Percentiles rank a stretch among this genome's conserved stretches.
These are phyloP conservation scores for Clarireedia paspali DNA, from an alignment of 2,329 filamentous ascomycete genomes.

Conservation along the genomic window DNA sequence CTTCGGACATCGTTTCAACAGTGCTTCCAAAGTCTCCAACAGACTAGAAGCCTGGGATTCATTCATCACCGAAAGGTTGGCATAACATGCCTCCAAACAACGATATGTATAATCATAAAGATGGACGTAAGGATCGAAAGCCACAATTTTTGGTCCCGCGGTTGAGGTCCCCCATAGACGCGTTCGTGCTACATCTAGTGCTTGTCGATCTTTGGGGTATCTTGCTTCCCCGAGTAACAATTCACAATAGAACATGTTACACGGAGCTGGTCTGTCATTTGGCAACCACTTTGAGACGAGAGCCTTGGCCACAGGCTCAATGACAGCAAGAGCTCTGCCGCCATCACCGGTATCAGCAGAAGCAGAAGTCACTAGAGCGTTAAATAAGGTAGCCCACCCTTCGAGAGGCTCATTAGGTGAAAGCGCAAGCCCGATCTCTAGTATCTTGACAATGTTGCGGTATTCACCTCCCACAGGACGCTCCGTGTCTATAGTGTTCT, in stretches of 20 bases:
- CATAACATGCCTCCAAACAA: constrained; percentile 45
- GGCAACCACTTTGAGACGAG: constrained; percentile 34
- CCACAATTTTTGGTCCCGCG: constrained; percentile 33
- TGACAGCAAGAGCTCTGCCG: constrained; percentile 55
- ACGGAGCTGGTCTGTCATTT: constrained; percentile 7
- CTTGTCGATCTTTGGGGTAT: constrained; percentile 52
- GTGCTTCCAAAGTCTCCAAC: constrained; percentile 32
- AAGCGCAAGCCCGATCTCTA: constrained; percentile 51
- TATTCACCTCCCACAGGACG: constrained; percentile 59
- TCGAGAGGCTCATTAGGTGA: constrained; percentile 21
- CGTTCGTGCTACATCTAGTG: constrained; percentile 56
- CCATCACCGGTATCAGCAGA: constrained; percentile 59
- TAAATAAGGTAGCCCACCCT: constrained; percentile 46
- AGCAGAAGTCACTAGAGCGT: constrained; percentile 47
- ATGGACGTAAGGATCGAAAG: constrained; percentile 56
- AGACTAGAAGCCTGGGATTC: constrained; percentile 43
- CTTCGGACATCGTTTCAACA: constrained; percentile 34
- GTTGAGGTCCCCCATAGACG: constrained; percentile 56
- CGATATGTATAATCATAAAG: constrained; percentile 54
- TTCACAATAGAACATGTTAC: constrained; percentile 27
- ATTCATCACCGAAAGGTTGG: constrained; percentile 32
- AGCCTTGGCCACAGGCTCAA: constrained; percentile 62
- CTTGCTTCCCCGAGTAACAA: constrained; percentile 31
- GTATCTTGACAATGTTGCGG: constrained; percentile 58
- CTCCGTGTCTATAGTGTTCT: constrained; percentile 31